phyloP scores from a whole-genome alignment of 441 rosid species.

The Arabidopsis hybrid region DNA sequence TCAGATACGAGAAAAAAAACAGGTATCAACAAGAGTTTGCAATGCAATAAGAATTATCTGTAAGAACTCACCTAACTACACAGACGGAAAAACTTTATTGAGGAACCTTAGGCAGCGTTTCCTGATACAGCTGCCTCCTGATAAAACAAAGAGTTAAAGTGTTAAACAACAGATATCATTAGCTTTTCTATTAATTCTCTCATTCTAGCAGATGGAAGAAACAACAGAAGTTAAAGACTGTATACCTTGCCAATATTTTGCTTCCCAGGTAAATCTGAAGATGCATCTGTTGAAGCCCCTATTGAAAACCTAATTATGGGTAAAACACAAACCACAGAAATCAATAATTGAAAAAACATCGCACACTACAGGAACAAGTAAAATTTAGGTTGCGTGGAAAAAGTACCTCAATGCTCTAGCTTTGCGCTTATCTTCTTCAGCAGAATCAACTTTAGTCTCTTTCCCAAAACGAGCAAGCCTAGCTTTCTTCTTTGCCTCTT shows the following conservation, averaged over 20 bases:
- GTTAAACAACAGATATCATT: conserved; percentile 22
- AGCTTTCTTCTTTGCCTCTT: conserved; percentile 87
- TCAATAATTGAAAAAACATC: not conserved
- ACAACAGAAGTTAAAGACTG: conserved; percentile 11
- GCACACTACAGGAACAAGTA: not conserved
- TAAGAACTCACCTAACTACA: conserved; percentile 48
- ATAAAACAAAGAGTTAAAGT: conserved; percentile 37
- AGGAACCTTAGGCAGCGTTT: conserved; percentile 66
- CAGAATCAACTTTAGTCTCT: conserved; percentile 47
- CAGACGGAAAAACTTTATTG: conserved; percentile 40
- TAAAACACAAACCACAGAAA: conserved; percentile 16
- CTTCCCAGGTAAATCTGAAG: conserved; percentile 59
- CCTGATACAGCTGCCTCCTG: conserved; percentile 77
- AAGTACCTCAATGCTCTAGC: conserved; percentile 79
- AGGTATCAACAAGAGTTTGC: conserved; percentile 1
- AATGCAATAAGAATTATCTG: conserved; percentile 7
- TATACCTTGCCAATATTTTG: conserved; percentile 59
- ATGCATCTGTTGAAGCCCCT: conserved; percentile 54
- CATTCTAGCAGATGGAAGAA: conserved; percentile 3
- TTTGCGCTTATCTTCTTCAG: conserved; percentile 84
- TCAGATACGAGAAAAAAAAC: conserved; percentile 21
- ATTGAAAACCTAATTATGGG: conserved; percentile 66
- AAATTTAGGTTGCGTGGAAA: not conserved
- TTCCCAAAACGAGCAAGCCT: conserved; percentile 78
- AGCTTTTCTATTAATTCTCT: conserved; percentile 4